These are phyloP conservation scores for Daedalea quercina DNA, from an alignment of 768 basidiomycete species.

Conservation along the genomic window DNA sequence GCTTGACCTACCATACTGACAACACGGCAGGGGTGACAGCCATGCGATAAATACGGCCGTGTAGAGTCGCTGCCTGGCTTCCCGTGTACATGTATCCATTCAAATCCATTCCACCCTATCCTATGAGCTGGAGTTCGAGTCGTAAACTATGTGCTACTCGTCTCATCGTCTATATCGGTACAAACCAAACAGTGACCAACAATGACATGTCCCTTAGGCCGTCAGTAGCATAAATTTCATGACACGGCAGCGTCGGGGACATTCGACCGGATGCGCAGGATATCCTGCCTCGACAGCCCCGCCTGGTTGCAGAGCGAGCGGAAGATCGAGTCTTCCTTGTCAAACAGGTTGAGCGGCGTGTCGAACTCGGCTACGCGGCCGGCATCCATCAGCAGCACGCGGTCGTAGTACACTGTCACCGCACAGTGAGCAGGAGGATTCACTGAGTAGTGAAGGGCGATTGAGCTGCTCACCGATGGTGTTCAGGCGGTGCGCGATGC, in stretches of 20 bases:
- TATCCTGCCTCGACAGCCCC: constrained; percentile 46
- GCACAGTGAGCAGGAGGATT: not conserved
- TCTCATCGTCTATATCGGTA: too few species aligned
- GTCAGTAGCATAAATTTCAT: too few species aligned
- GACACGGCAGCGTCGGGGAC: not conserved
- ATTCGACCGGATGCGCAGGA: constrained; percentile 38
- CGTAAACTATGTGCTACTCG: too few species aligned
- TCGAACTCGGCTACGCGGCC: constrained; percentile 70
- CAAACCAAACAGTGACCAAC: too few species aligned
- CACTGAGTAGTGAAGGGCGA: not conserved
- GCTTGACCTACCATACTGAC: too few species aligned
- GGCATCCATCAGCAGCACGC: constrained; percentile 65
- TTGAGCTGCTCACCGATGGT: constrained; percentile 40
- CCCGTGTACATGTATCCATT: too few species aligned
- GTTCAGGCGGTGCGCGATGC: constrained; percentile 67
- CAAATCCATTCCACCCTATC: too few species aligned
- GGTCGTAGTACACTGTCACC: constrained; percentile 61
- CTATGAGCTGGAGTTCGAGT: too few species aligned
- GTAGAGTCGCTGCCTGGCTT: too few species aligned
- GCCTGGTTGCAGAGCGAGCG: constrained; percentile 65
- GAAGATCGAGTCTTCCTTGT: constrained; percentile 59
- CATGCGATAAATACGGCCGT: too few species aligned
- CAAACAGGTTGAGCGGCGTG: constrained; percentile 60
- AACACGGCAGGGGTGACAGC: too few species aligned
- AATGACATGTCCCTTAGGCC: too few species aligned